Evolutionary conservation across 108 stramenopile genomes (phyloP).

Genomic region (Nitzschia sp.): DNA sequence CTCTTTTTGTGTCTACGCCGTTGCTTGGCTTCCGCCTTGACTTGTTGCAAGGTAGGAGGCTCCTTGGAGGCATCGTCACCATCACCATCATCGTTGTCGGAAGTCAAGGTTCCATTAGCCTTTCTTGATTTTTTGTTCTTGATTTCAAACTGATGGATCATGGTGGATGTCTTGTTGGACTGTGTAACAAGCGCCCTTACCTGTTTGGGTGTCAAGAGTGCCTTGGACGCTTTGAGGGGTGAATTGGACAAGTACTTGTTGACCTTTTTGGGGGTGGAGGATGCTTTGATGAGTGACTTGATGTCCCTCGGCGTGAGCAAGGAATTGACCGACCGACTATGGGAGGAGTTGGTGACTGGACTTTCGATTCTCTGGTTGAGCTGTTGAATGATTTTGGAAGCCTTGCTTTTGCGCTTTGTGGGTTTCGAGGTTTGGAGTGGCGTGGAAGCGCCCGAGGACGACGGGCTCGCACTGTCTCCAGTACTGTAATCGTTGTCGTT

Average conservation of each 20-base stretch:
- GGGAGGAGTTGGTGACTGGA: background rate
- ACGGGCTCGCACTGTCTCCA: background rate
- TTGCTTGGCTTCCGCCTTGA: slow-evolving; percentile 1
- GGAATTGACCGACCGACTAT: background rate
- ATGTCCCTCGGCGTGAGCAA: background rate
- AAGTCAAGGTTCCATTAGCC: background rate
- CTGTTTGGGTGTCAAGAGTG: slow-evolving; percentile 5
- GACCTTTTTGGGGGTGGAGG: background rate
- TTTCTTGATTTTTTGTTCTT: background rate
- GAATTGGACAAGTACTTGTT: slow-evolving; percentile 1
- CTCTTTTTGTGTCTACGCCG: background rate
- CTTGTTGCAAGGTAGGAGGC: background rate
- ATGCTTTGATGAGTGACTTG: background rate
- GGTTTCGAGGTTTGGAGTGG: background rate
- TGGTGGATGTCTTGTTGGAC: background rate
- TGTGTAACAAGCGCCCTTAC: slow-evolving; percentile 1
- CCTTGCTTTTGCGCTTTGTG: background rate
- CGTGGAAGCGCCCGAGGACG: background rate
- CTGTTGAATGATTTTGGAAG: slow-evolving; percentile 7
- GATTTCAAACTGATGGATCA: background rate
- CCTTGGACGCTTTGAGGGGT: background rate
- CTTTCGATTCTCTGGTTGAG: background rate
- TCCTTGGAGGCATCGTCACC: background rate
- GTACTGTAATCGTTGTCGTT: background rate
- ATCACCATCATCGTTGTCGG: background rate